Conservation (phyloP, 192 early-diverging fungal species). For the Mortierella alpina region DNA sequence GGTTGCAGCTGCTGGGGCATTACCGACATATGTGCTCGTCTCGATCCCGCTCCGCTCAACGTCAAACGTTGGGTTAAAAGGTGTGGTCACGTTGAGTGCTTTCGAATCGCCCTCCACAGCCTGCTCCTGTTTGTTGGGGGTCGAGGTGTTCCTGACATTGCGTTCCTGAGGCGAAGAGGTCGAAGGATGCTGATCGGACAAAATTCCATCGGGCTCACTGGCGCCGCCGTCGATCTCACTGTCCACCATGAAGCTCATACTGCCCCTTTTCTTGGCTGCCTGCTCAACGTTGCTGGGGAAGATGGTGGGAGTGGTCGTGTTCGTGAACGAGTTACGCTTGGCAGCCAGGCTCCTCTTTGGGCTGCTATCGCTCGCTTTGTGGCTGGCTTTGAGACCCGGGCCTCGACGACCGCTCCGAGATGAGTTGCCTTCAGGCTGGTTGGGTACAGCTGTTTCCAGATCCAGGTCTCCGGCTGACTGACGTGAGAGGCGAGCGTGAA, state of each 20-base stretch:
- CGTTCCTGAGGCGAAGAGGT: too few species aligned
- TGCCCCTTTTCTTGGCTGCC: slow-evolving; percentile 46
- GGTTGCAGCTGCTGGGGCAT: neutral
- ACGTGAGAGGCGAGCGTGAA: slow-evolving; percentile 28
- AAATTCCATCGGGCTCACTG: neutral
- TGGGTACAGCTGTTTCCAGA: neutral
- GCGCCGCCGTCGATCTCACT: slow-evolving; percentile 29
- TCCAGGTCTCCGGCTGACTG: slow-evolving; percentile 26
- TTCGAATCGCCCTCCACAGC: too few species aligned
- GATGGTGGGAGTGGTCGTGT: slow-evolving; percentile 19
- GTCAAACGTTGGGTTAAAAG: too few species aligned
- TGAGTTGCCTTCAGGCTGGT: slow-evolving; percentile 3
- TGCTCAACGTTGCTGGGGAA: slow-evolving; percentile 42
- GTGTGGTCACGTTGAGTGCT: too few species aligned
- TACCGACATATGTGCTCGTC: slow-evolving; percentile 9
- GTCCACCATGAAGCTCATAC: slow-evolving; percentile 52
- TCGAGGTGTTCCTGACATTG: neutral
- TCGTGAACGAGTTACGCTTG: slow-evolving; percentile 30
- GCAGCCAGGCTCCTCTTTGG: neutral
- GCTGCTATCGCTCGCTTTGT: neutral
- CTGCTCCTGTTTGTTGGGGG: neutral
- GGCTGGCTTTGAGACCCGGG: neutral
- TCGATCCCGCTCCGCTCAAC: too few species aligned
- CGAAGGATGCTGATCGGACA: neutral
- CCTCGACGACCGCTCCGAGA: too few species aligned